Conservation (phyloP, 169 alveolate genomes). For the Plasmodium berghei region DNA sequence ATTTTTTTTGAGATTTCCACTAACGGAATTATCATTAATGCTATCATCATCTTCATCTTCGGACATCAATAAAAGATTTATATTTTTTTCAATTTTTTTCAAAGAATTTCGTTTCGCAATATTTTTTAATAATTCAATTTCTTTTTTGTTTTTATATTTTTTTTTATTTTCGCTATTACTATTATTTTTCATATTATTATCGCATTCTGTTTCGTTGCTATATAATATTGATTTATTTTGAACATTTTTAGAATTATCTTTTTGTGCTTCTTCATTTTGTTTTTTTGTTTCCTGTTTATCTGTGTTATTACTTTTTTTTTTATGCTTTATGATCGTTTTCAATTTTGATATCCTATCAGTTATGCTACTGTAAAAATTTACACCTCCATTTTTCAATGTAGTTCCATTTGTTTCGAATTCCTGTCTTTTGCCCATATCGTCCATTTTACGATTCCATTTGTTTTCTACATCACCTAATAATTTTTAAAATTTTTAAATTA, state of each 20-base stretch:
- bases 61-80: constrained; percentile 33
- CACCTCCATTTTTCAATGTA: constrained; percentile 7
- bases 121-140: constrained; percentile 33
- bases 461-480: neutral
- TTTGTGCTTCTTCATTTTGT: neutral
- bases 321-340: constrained; percentile 62
- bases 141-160: constrained; percentile 4
- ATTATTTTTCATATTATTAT: neutral
- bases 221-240: neutral
- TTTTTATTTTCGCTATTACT: neutral
- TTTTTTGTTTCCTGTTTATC: neutral
- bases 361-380: constrained; percentile 34
- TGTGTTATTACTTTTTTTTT: constrained; percentile 4
- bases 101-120: constrained; percentile 41
- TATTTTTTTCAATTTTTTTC: constrained; percentile 62
- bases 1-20: constrained; percentile 5
- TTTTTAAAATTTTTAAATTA: no score
- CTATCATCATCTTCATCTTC: constrained; percentile 23
- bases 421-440: neutral
- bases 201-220: neutral
- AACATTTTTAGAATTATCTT: constrained; percentile 9
- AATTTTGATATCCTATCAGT: constrained; percentile 58
- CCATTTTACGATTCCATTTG: neutral
- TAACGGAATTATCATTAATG: neutral
- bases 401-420: constrained; percentile 9